Base-by-base conservation (phyloP, 2,329 filamentous ascomycete species). In the Nannizziopsis arthrosporioides region DNA sequence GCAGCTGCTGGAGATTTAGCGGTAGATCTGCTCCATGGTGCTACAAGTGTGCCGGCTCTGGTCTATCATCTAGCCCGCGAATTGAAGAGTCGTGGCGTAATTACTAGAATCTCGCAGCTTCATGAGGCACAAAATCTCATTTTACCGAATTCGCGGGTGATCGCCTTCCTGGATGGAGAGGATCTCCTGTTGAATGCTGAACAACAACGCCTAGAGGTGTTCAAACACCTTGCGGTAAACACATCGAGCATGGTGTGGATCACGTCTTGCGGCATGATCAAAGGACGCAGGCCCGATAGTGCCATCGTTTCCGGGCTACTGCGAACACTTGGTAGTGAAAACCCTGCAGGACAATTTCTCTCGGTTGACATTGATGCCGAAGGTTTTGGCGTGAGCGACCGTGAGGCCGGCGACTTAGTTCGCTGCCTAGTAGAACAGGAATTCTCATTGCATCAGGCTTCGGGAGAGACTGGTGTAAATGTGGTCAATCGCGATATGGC, bases 401-500 rank as follows among this genome's bases (percentile, higher is more conserved):
- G 22, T 3, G 22, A 27, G 22, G 22, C 7, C 22, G 31, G 39
- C 15, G 42, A 54, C 10, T 51, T 56, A 9, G 50, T 48, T 14
- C 48, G 52, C 17, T 48, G 31, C 41, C 35, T 56, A 11, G 51
- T 48, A 18, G 48, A 56, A 27, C 49, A 49, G 15, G 53, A 54
- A 30, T 19, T 47, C 11, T 31, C 40, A 15, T 50, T 56, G 11
- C 49, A 27, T 27, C 14, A 34, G 37, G 32, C n/a, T 8, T 27
- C 22, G 7, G 22, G 22, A 27, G 22, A 7, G 7, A 7, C n/a
- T 35, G 27, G 17, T 10, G 51, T 39, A 11, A 46, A 51, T 17
- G 40, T 22, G 11, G 47, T 37, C 14, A 47, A 58, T 37, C 41
- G 52, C 22, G 57, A 58, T 30, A 53, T 52, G 38, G 36, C 44